These are phyloP conservation scores for Populus euphratica DNA, from an alignment of 345 rosid species.

Conservation along the genomic window DNA sequence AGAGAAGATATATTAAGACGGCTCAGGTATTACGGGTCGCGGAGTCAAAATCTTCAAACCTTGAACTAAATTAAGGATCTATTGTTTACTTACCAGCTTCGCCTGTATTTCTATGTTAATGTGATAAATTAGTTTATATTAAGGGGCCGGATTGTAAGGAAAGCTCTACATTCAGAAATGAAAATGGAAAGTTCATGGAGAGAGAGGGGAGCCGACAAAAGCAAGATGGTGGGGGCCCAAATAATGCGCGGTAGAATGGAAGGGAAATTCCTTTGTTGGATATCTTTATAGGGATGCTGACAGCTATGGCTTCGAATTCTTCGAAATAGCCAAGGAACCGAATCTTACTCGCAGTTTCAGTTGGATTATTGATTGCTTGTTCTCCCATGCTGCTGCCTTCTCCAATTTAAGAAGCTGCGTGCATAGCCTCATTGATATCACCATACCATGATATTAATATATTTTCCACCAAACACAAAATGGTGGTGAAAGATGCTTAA, in stretches of 20 bases:
- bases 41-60: background rate
- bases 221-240: constrained; percentile 28
- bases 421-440: background rate
- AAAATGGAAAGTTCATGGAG: constrained; percentile 4
- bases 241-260: constrained; percentile 41
- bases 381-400: background rate
- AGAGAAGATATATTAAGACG: too few species aligned
- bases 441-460: background rate
- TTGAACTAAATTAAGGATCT: background rate
- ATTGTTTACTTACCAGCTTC: background rate
- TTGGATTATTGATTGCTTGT: background rate
- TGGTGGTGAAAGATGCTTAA: background rate
- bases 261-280: constrained; percentile 11
- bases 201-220: constrained; percentile 34
- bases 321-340: constrained; percentile 17
- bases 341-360: constrained; percentile 22
- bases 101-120: background rate
- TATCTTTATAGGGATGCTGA: constrained; percentile 1
- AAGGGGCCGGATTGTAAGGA: background rate
- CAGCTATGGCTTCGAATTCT: constrained; percentile 7
- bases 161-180: background rate
- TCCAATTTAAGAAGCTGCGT: background rate
- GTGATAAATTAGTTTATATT: background rate
- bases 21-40: background rate
- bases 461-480: background rate